phyloP scores from a whole-genome alignment of 768 basidiomycete genomes.

The Russula compacta region DNA sequence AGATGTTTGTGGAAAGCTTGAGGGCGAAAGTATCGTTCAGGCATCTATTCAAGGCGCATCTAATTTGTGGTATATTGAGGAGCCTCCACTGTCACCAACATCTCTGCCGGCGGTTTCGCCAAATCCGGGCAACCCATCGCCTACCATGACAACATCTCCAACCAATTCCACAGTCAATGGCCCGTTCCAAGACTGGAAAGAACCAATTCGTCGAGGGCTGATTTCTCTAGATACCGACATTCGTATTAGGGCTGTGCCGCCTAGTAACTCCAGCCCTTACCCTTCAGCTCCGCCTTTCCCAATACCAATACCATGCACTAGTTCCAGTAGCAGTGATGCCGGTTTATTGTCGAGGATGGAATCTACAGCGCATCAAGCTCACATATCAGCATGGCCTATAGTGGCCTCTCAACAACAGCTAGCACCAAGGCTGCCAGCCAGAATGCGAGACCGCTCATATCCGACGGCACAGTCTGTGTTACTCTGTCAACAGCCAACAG shows the following conservation, averaged over 20 bases:
- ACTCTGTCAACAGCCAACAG: not conserved
- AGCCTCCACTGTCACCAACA: not conserved
- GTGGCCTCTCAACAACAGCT: not conserved
- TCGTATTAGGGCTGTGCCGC: not conserved
- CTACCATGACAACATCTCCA: not conserved
- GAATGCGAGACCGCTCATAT: not conserved
- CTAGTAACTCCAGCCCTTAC: not conserved
- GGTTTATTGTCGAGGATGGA: not conserved
- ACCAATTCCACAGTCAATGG: not conserved
- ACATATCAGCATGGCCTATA: not conserved
- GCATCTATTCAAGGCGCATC: not conserved
- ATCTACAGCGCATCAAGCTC: not conserved
- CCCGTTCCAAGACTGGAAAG: not conserved
- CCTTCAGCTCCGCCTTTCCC: not conserved
- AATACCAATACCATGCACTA: not conserved
- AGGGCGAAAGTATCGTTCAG: not conserved
- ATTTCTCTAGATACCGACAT: not conserved
- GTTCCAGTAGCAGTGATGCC: not conserved
- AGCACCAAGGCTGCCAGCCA: not conserved
- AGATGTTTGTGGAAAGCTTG: not conserved
- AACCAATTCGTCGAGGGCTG: not conserved
- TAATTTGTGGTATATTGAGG: not conserved
- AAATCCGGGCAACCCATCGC: not conserved
- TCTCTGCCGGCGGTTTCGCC: not conserved
- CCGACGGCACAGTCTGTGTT: not conserved